phyloP scores from a whole-genome alignment of 371 early-diverging fungal species.

The Saksenaea oblongispora region DNA sequence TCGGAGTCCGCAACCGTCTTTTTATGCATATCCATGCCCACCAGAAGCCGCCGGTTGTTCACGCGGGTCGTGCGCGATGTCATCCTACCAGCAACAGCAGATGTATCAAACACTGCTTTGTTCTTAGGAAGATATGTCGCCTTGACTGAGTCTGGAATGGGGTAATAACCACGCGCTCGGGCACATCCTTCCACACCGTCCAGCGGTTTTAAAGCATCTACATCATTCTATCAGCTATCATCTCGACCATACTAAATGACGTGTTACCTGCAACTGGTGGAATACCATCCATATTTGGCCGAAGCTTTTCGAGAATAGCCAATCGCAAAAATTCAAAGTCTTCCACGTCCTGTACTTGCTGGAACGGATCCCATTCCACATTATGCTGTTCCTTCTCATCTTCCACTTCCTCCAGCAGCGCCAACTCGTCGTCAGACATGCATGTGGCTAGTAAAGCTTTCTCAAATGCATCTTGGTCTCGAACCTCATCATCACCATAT shows the following conservation, averaged over 20 bases:
- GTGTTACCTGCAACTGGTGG: constrained; percentile 15
- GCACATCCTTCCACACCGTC: constrained; percentile 70
- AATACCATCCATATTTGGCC: constrained; percentile 9
- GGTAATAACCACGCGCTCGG: constrained; percentile 75
- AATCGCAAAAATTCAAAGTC: constrained; percentile 54
- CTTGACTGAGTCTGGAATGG: constrained; percentile 69
- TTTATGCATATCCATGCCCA: constrained; percentile 54
- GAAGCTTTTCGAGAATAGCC: constrained; percentile 45
- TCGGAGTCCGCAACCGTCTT: constrained; percentile 60
- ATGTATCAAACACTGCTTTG: constrained; percentile 42
- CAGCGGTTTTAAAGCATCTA: constrained; percentile 10
- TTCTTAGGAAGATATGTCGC: constrained; percentile 61
- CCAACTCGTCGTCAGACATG: constrained; percentile 17
- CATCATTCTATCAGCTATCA: constrained; percentile 6
- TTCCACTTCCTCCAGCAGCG: constrained; percentile 16
- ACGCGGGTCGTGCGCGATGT: constrained; percentile 61
- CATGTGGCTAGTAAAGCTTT: constrained; percentile 13
- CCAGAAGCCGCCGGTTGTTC: constrained; percentile 64
- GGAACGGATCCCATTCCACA: constrained; percentile 40
- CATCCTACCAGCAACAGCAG: constrained; percentile 40
- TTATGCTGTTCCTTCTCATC: constrained; percentile 12
- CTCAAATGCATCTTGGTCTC: constrained; percentile 12
- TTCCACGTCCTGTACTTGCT: constrained; percentile 53
- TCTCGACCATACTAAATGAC: constrained; percentile 13
- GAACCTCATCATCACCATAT: constrained; percentile 11